Evolutionary conservation across 805 yeast genomes (phyloP), one percentile per base, ranked within the genome.

Genomic region (Yamadazyma tumulicola): DNA sequence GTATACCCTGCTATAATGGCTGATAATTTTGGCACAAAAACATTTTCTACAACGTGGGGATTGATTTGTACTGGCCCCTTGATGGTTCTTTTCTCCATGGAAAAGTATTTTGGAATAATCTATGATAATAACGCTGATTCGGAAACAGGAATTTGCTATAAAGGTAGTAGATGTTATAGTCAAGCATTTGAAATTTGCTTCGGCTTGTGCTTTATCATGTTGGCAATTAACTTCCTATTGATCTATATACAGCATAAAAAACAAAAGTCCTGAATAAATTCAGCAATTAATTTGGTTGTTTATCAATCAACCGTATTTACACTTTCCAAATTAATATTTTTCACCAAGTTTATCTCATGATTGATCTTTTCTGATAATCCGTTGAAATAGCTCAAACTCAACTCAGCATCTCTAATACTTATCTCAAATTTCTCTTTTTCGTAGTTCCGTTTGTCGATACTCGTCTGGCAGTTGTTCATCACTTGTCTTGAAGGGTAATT

Each of bases 401-500:
- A 48, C 34, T 79, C 79, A 4, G 85, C 79, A 34, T 72, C 72
- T 31, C 69, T 67, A 29, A 81, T 69, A 19, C 71, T 67, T 8
- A 56, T 59, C 38, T 75, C 69, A 26, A 79, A 59, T 40, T 72
- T 74, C 34, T 74, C 75, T 52, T 83, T 79, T 52, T 77, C 74
- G 3, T 69, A 57, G 11, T 72, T 69, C 39, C 79, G 72, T 46
- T 73, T 70, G 43, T 85, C 93, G 25, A 86, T 69, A 30, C 74
- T 58, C 1, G 78, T 63, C 47, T 84, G 89, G 59, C 84, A 75
- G 29, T 76, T 75, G 28, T 75, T 73, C 46, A 82, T 75, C 4
- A 93, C 85, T 50, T 88, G 96, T 45, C 87, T 78, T 0, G 85
- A 73, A 5, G 97, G 97, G 50, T 72, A 80, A 49, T 75, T 77